Conservation (phyloP, 495 filamentous ascomycete species). For the Penicillium angulare region DNA sequence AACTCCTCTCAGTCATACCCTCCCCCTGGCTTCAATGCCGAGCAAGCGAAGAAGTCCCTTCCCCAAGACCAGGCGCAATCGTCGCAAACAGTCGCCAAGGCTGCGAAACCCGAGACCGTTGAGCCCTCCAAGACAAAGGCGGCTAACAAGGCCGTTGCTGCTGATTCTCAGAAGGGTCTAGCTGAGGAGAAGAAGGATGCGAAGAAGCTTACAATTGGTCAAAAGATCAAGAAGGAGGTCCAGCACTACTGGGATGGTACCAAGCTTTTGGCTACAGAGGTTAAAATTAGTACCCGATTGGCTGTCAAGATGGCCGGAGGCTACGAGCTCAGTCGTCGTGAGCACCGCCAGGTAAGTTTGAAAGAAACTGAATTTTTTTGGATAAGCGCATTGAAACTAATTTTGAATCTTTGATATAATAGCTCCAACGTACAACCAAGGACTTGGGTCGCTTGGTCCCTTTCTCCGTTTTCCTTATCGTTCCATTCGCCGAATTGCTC, state of each 20-base stretch:
- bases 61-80: slow-evolving; percentile 43
- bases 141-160: slow-evolving; percentile 40
- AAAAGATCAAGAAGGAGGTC: slow-evolving; percentile 89
- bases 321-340: slow-evolving; percentile 92
- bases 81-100: slow-evolving; percentile 25
- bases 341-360: slow-evolving; percentile 74
- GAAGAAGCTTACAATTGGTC: slow-evolving; percentile 81
- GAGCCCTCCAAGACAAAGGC: slow-evolving; percentile 41
- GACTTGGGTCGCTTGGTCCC: slow-evolving; percentile 92
- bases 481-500: slow-evolving; percentile 94
- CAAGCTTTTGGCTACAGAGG: slow-evolving; percentile 91
- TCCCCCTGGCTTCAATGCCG: slow-evolving; percentile 90
- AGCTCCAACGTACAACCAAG: slow-evolving; percentile 87
- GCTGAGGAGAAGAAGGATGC: slow-evolving; percentile 73
- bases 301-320: slow-evolving; percentile 97
- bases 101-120: slow-evolving; percentile 42
- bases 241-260: slow-evolving; percentile 99
- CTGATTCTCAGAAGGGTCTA: slow-evolving; percentile 50
- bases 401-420: slow-evolving; percentile 2
- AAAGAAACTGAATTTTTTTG: no score
- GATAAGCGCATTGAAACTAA: no score
- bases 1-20: slow-evolving; percentile 61
- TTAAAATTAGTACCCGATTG: slow-evolving; percentile 85
- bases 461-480: slow-evolving; percentile 95
- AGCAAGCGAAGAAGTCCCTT: slow-evolving; percentile 86